A percentile compares a stretch with the other conserved stretches of the same genome.
Evolutionary conservation across 73 alveolate species (phyloP).

Genomic region (Durusdinium trenchii): DNA sequence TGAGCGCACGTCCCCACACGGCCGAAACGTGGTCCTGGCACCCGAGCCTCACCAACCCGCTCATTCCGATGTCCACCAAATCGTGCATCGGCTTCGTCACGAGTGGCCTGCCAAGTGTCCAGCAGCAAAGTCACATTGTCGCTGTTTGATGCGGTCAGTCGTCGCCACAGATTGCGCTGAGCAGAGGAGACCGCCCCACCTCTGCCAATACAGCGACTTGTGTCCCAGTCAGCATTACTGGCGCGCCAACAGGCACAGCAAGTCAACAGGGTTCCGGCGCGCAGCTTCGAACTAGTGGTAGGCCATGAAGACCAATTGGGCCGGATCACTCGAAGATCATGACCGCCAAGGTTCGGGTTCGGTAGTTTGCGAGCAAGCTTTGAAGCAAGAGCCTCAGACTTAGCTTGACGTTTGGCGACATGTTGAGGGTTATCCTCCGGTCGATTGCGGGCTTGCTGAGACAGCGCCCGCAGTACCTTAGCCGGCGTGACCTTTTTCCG

Average conservation of each 20-base stretch:
- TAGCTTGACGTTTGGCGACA: not conserved
- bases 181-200: not conserved
- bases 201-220: not conserved
- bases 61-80: not conserved
- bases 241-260: constrained; percentile 17
- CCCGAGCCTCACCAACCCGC: not conserved
- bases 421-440: not conserved
- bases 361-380: not conserved
- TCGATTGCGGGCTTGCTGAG: not conserved
- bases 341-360: not conserved
- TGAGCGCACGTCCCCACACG: not conserved
- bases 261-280: not conserved
- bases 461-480: not conserved
- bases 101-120: not conserved
- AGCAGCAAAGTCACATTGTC: not conserved
- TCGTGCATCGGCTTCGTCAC: not conserved
- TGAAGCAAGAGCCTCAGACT: not conserved
- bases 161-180: not conserved
- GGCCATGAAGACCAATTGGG: not conserved
- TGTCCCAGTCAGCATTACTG: not conserved
- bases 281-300: not conserved
- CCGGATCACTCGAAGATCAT: not conserved
- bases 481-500: not conserved
- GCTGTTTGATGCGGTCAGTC: not conserved
- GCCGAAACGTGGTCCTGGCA: not conserved